Base-by-base conservation (phyloP, 768 basidiomycete species). In the Suillus variegatus region DNA sequence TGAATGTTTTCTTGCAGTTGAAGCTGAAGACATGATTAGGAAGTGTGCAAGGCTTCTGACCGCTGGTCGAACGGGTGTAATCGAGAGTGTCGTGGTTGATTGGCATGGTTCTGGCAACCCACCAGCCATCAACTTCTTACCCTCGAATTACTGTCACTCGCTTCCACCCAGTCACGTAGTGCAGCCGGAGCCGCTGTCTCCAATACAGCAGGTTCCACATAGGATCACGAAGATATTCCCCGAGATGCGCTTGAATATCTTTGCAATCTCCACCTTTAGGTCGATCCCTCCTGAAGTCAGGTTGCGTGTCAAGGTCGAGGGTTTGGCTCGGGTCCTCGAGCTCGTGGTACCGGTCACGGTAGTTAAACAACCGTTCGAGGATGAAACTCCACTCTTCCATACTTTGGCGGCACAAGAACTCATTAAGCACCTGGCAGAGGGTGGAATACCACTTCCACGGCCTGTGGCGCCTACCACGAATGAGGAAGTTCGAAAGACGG, bases 381-480 rank as follows among this genome's bases (percentile, higher is more conserved):
- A 71, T 12, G 60, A 60, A 1, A 13, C 64, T 55, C 79, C 68
- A 63, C 74, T 84, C 20, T 71, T 89, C n/a, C 88, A 89, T 68
- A 81, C 82, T 0, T 74, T 89, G 46, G 82, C 85, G 4, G 88
- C 86, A 1, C 81, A 83, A 63, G 75, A 76, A 13, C 76, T 89
- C 36, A 84, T 89, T 20, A 81, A 81, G 68, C 86, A 86, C 18
- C 72, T 87, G 55, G 79, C 82, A 57, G 80, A 80, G 22, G 64
- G 67, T 4, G 69, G 64, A 25, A 10, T 35, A 32, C 76, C 75
- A n/a, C 73, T 81, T 25, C 80, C 79, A 2, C 64, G 56, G 12
- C 66, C 77, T 8, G 63, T 73, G 13, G 67, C 68, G 6, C 67
- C 61, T 22, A 65, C 55, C 57, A 71, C 76, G 1, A 71, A 73